Conservation (phyloP, 164 flowering plant species). For the Stephania japonica region DNA sequence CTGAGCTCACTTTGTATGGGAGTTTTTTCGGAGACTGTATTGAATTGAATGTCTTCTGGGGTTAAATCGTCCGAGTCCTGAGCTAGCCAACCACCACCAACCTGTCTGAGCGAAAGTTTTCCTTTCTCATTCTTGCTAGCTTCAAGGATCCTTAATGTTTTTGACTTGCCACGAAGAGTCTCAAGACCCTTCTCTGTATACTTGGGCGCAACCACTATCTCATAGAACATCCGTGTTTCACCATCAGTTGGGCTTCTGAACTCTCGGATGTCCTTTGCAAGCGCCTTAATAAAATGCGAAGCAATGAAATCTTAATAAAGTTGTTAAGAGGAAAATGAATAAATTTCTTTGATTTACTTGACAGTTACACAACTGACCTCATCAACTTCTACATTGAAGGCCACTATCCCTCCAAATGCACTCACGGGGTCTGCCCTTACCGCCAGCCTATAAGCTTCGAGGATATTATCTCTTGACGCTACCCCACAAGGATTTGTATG, state of each 20-base stretch:
- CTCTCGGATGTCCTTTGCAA: conserved; percentile 90
- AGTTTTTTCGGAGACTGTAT: conserved; percentile 44
- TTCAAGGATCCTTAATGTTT: conserved; percentile 86
- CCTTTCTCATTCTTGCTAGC: conserved; percentile 71
- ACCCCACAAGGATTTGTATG: conserved; percentile 99
- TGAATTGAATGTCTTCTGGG: conserved; percentile 67
- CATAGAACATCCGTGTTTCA: conserved; percentile 97
- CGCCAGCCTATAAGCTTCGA: conserved; percentile 88
- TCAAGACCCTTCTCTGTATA: conserved; percentile 84
- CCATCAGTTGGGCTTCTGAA: conserved; percentile 98
- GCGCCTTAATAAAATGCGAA: conserved; percentile 38
- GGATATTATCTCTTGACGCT: conserved; percentile 80
- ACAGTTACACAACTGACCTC: conserved; percentile 61
- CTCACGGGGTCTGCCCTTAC: conserved; percentile 98
- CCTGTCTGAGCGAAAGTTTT: conserved; percentile 89
- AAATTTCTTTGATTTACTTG: neutral
- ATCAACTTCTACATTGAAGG: conserved; percentile 90
- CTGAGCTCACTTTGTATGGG: conserved; percentile 57
- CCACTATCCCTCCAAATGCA: conserved; percentile 99
- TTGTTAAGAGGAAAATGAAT: neutral
- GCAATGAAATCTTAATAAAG: neutral
- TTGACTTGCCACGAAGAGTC: conserved; percentile 85
- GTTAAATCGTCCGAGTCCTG: conserved; percentile 90
- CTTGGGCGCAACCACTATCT: conserved; percentile 96
- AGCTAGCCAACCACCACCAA: conserved; percentile 96